These are phyloP conservation scores for Leptodontidium sp. DNA, from an alignment of 2,329 filamentous ascomycete species.

Conservation along the genomic window DNA sequence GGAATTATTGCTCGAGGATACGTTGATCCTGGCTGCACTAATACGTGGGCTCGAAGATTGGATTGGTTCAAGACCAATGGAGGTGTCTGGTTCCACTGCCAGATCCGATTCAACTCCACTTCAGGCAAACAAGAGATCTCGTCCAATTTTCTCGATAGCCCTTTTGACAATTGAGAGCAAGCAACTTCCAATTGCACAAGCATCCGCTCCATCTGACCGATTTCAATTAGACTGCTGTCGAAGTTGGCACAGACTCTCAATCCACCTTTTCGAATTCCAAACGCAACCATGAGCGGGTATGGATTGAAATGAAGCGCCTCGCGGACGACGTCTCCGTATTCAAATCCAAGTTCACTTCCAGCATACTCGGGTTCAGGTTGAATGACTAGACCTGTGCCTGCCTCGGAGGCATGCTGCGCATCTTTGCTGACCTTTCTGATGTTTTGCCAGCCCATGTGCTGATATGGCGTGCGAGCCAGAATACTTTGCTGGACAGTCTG, in stretches of 20 bases:
- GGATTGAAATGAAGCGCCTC: constrained; percentile 53
- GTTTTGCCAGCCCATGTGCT: constrained; percentile 42
- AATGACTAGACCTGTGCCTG: constrained; percentile 36
- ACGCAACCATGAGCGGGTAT: constrained; percentile 59
- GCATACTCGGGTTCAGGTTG: constrained; percentile 47
- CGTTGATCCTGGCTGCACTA: constrained; percentile 38
- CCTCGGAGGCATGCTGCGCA: constrained; percentile 38
- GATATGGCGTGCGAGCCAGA: constrained; percentile 54
- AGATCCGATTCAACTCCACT: constrained; percentile 52
- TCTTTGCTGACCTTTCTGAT: constrained; percentile 39
- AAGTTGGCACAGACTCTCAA: constrained; percentile 55
- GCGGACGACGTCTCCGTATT: constrained; percentile 45
- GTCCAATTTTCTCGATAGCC: constrained; percentile 40
- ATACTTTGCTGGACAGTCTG: constrained; percentile 56
- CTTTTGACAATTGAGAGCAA: constrained; percentile 37
- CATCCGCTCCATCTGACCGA: constrained; percentile 49
- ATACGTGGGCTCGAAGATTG: constrained; percentile 32
- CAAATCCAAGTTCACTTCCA: constrained; percentile 50
- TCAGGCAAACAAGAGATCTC: constrained; percentile 47
- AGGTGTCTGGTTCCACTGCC: constrained; percentile 51
- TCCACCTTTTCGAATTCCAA: constrained; percentile 52
- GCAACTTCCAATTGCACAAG: constrained; percentile 47
- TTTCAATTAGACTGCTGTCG: constrained; percentile 49
- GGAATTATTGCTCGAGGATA: constrained; percentile 50
- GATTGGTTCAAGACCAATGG: constrained; percentile 48